These are phyloP conservation scores for Aspergillus cejpii DNA, from an alignment of 2,329 filamentous ascomycete genomes.

Conservation along the genomic window DNA sequence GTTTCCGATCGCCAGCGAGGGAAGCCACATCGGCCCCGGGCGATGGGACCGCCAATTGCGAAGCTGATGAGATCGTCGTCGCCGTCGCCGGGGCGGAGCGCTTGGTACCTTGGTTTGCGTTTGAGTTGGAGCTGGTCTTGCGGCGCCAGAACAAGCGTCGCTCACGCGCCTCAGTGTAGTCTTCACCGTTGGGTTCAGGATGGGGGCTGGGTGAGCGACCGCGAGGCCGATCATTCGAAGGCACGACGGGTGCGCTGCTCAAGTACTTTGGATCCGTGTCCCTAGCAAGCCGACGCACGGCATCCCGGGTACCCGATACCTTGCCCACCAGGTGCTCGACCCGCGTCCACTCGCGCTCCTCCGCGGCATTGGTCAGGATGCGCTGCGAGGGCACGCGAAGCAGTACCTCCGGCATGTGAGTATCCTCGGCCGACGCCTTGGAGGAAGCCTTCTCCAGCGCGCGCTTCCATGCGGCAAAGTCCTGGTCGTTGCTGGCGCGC, in stretches of 20 bases:
- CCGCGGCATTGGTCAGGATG: conserved; percentile 41
- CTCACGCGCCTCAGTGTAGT: conserved; percentile 42
- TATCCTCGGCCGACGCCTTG: conserved; percentile 37
- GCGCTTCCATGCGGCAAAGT: conserved; percentile 80
- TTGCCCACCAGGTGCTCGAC: conserved; percentile 80
- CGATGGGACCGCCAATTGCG: conserved; percentile 47
- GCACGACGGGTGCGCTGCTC: conserved; percentile 12
- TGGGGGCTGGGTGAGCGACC: conserved; percentile 33
- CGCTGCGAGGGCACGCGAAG: conserved; percentile 29
- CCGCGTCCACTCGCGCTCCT: conserved; percentile 79
- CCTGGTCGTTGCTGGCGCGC: conserved; percentile 69
- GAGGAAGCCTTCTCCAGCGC: conserved; percentile 81
- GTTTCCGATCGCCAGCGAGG: conserved; percentile 29
- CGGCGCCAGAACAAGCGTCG: conserved; percentile 86
- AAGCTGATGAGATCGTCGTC: conserved; percentile 43
- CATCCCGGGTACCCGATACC: conserved; percentile 81
- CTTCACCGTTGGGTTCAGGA: conserved; percentile 32
- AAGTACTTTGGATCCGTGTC: conserved; percentile 65
- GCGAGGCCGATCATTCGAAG: conserved; percentile 19
- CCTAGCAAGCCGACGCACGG: conserved; percentile 75
- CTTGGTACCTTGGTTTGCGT: conserved; percentile 32
- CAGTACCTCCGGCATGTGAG: conserved; percentile 27
- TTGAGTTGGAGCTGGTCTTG: conserved; percentile 57
- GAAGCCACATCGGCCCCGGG: conserved; percentile 26
- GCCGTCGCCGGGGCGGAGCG: conserved; percentile 38